Percentiles rank a stretch among this genome's conserved stretches.
Conservation (phyloP, 2,329 filamentous ascomycete species). For the Tolypocladium tundrense region DNA sequence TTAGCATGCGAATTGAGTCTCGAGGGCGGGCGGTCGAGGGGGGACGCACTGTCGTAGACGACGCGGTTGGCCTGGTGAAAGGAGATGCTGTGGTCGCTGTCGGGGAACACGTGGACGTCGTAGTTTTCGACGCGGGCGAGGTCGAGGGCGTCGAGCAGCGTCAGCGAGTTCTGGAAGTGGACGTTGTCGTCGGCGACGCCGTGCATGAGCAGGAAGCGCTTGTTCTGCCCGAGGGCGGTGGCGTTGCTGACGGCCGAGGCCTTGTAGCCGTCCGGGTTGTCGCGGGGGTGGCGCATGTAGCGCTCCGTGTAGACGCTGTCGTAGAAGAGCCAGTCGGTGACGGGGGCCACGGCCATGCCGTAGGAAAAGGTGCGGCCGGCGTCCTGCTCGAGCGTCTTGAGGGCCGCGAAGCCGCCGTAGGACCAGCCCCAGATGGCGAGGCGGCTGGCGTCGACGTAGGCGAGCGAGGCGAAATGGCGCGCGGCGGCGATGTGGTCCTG, state of each 20-base stretch:
- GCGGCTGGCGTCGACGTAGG: slow-evolving; percentile 71
- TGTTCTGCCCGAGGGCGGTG: slow-evolving; percentile 60
- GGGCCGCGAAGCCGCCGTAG: slow-evolving; percentile 87
- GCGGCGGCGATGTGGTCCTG: slow-evolving; percentile 86
- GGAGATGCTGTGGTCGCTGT: slow-evolving; percentile 88
- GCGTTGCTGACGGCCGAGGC: slow-evolving; percentile 66
- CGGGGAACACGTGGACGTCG: slow-evolving; percentile 91
- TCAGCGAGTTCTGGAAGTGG: slow-evolving; percentile 89
- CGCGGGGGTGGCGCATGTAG: slow-evolving; percentile 91
- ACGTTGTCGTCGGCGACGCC: slow-evolving; percentile 97
- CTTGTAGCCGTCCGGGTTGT: slow-evolving; percentile 69
- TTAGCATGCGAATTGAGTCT: background rate
- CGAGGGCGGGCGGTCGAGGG: background rate
- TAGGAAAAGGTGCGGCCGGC: slow-evolving; percentile 86
- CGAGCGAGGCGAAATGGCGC: slow-evolving; percentile 68
- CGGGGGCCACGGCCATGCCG: slow-evolving; percentile 94
- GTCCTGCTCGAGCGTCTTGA: slow-evolving; percentile 90
- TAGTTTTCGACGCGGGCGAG: slow-evolving; percentile 79
- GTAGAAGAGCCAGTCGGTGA: slow-evolving; percentile 98
- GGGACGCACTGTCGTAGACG: slow-evolving; percentile 76
- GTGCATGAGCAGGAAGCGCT: slow-evolving; percentile 91
- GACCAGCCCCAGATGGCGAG: slow-evolving; percentile 99
- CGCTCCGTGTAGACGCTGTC: slow-evolving; percentile 90
- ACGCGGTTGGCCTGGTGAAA: slow-evolving; percentile 90
- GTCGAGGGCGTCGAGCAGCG: slow-evolving; percentile 78